Conservation (phyloP, 2,329 filamentous ascomycete genomes). For the Dactylonectria macrodidyma region DNA sequence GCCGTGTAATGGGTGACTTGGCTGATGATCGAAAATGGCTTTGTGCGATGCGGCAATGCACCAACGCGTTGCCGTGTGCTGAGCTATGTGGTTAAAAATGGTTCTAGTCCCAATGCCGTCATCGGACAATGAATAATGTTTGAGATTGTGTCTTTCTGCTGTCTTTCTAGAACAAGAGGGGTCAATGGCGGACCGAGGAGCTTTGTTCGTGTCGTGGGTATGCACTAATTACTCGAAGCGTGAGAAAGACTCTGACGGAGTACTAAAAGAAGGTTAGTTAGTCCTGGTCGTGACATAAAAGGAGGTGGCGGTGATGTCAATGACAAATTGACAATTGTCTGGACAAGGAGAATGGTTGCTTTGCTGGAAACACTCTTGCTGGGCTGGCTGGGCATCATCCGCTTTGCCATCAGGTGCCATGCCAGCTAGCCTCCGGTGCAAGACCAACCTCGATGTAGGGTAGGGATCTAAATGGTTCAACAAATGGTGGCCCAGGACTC, state of each 20-base stretch:
- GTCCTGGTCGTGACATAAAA: not conserved
- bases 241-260: not conserved
- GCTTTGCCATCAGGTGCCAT: not conserved
- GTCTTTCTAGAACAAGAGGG: not conserved
- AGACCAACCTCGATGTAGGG: not conserved
- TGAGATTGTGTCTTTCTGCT: constrained; percentile 14
- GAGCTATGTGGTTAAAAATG: constrained; percentile 8
- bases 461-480: too few species aligned
- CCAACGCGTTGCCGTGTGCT: constrained; percentile 4
- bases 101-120: constrained; percentile 16
- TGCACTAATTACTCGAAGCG: constrained; percentile 3
- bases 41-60: too few species aligned
- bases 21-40: not conserved
- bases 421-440: not conserved
- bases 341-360: not conserved
- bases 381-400: not conserved
- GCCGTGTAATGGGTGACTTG: constrained; percentile 5
- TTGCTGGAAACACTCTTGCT: not conserved
- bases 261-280: constrained; percentile 6
- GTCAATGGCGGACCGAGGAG: constrained; percentile 8
- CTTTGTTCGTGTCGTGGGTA: not conserved
- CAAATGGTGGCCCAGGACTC: not conserved
- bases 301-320: constrained; percentile 21
- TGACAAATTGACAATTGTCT: not conserved
- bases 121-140: constrained; percentile 3